Base-by-base conservation (phyloP, 495 filamentous ascomycete genomes). In the Hypoxylon intermedium region DNA sequence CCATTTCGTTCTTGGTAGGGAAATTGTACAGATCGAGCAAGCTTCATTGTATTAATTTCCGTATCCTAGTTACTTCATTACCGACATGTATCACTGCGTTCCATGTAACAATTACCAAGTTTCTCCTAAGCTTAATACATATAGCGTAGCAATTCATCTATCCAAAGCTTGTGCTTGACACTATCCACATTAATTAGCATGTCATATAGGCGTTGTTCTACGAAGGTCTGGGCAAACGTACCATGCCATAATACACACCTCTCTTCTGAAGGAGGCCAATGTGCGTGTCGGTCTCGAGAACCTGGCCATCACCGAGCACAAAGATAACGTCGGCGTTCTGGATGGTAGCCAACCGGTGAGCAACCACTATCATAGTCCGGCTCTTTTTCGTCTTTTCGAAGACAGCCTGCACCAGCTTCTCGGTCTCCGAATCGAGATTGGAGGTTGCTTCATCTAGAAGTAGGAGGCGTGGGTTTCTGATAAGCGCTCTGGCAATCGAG, bases 391-490 rank as follows among this genome's bases (percentile, higher is more conserved):
- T 85, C 65, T 79, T 79, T 55, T 88, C 87, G 58, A 95, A 82
- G 5, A 88, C 89, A 13, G 80, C 81, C 65, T 93, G 89, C 13
- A 95, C 79, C 26, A 87, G 73, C 65, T 80, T 82, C 74, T 95
- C 91, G 2, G 83, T 86, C 72, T 91, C 84, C 4, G 87, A 85
- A 58, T 95, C 91, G 36, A 94, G 74, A 26, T 83, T 87, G 15
- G 84, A 87, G 2, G 91, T 94, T 0, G 90, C 88, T 68, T 95
- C 91, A 67, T 95, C 91, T 5, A 95, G 76, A 15, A 95, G 78
- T 47, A 95, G 74, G 20, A 94, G 73, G 18, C 81, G 80, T 0
- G 91, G 91, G 31, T 87, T 82, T 2, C 90, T 85, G 28, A 95
- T 84, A 38, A 94, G 78, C 0, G 91, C 90, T 36, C 91, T 74